Percentiles rank a stretch among this genome's conserved stretches.
phyloP scores from a whole-genome alignment of 108 stramenopile genomes.

The Tribonema minus region DNA sequence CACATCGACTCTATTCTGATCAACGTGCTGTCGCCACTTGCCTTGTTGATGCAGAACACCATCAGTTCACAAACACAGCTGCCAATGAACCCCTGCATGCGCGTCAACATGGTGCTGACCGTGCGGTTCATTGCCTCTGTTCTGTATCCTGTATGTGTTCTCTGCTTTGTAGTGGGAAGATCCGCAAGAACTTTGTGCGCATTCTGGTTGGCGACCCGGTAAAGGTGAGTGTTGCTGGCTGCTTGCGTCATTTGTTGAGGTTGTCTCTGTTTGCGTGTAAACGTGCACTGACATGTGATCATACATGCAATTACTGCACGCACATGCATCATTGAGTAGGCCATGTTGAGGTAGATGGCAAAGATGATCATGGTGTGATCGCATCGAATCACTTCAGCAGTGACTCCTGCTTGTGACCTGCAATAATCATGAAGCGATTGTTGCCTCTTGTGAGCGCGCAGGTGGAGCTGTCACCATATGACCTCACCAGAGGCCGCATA shows the following conservation, averaged over 20 bases:
- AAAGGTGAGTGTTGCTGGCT: background rate
- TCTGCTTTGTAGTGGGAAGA: conserved; percentile 31
- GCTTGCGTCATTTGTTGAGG: background rate
- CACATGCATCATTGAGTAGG: background rate
- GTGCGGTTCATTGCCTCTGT: no score
- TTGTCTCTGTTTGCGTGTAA: background rate
- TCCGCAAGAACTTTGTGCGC: conserved; percentile 57
- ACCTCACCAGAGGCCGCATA: conserved; percentile 53
- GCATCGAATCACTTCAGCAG: background rate
- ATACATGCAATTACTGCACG: background rate
- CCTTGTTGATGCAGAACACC: no score
- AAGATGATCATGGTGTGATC: no score
- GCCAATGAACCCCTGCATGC: no score
- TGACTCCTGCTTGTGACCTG: background rate
- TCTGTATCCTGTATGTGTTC: background rate
- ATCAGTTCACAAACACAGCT: no score
- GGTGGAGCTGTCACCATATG: conserved; percentile 54
- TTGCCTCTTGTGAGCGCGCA: no score
- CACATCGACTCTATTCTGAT: no score
- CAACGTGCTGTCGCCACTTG: no score
- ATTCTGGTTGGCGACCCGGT: conserved; percentile 57
- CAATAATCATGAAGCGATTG: no score
- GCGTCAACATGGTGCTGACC: no score
- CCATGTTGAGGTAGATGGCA: no score
- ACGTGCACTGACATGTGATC: background rate